Evolutionary conservation across 495 filamentous ascomycete genomes (phyloP), one percentile per base, ranked within the genome.

Genomic region (Podospora bellae-mahoneyi): DNA sequence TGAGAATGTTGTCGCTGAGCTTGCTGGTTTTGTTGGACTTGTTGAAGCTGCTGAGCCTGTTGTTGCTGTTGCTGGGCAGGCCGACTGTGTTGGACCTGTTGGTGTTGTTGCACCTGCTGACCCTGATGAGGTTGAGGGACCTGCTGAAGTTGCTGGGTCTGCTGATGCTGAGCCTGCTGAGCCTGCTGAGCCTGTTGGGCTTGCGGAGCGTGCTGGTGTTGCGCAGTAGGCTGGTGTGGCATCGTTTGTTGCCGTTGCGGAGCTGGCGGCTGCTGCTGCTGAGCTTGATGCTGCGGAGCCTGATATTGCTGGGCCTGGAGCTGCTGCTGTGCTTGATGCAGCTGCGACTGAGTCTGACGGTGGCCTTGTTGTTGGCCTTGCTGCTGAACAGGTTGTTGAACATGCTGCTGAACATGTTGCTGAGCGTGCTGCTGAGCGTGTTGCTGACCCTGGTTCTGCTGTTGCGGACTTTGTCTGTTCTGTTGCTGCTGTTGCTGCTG

Each of bases 111-210:
- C 0, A 79, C 75, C 13, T 75, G 67, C 55, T 87, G 84, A 10
- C 78, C 80, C 20, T 74, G 72, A 23, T 71, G 67, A 9, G 71
- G 69, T 15, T 69, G 66, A 56, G 54, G 18, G 3, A 20, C n/a
- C 23, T 58, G 55, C 18, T 69, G 76, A 56, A 9, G 54, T 62
- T 32, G 81, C 7, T 32, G 30, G 78, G 2, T 82, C 79, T 84
- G 86, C 61, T 79, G 80, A 71, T 23, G 20, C 20, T 23, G 20
- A 23, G 20, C 20, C 20, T 86, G 84, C 2, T 82, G 82, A 73
- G 83, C 81, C 65, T 83, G 83, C 81, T 84, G 79, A 19, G 15
- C 5, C 28, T 61, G 59, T 61, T 61, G 59, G 16, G 80, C 76
- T 18, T 75, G 67, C 58, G 86, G 84, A 10, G 78, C 80, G 18